Percentiles rank a stretch among this genome's conserved stretches.
These are phyloP conservation scores for Rhododendron mucronatum DNA, from an alignment of 148 eudicot genomes.

Conservation along the genomic window DNA sequence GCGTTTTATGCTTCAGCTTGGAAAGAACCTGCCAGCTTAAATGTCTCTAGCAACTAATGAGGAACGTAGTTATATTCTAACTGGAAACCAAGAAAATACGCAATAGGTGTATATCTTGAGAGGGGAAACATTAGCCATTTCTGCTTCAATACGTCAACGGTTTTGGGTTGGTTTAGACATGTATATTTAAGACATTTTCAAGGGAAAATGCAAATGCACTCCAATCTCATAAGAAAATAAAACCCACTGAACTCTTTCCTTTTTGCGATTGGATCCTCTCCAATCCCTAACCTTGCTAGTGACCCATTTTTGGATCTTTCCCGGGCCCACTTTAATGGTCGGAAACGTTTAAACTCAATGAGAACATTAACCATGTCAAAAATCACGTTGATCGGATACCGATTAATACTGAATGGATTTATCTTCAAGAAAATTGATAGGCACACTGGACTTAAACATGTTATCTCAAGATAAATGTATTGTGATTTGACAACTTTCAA, in stretches of 20 bases:
- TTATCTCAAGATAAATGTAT: not conserved
- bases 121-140: not conserved
- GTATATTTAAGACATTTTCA: not conserved
- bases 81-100: not conserved
- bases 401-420: not conserved
- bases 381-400: not conserved
- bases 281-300: not conserved
- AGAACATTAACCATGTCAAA: not conserved
- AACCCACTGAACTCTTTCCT: not conserved
- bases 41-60: not conserved
- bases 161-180: not conserved
- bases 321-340: not conserved
- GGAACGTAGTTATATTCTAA: not conserved
- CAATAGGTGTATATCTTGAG: not conserved
- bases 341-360: not conserved
- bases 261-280: not conserved
- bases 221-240: not conserved
- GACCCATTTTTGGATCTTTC: not conserved
- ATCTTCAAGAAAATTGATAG: not conserved
- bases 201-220: not conserved
- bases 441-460: not conserved
- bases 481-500: not conserved
- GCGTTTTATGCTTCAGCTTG: not conserved
- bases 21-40: not conserved
- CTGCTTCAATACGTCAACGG: not conserved